Evolutionary conservation across 306 rosid genomes (phyloP).

Genomic region (Rubus idaeus): DNA sequence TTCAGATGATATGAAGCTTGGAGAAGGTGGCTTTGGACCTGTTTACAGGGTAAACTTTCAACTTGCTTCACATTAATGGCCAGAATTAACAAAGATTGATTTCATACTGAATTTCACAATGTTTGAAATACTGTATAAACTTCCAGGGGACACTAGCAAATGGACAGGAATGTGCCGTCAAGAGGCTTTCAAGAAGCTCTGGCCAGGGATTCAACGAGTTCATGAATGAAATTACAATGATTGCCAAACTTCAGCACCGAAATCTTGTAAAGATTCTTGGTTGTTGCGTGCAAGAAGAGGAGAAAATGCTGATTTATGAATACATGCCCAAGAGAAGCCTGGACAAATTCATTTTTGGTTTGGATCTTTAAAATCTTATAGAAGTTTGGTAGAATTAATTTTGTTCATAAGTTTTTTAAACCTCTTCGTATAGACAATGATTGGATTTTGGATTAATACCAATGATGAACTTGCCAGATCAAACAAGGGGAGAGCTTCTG

Average conservation of each 20-base stretch:
- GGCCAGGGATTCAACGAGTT: conserved; percentile 64
- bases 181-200: conserved; percentile 47
- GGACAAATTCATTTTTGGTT: conserved; percentile 67
- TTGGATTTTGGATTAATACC: background rate
- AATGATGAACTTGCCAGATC: conserved; percentile 16
- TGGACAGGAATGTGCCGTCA: conserved; percentile 60
- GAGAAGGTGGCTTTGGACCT: conserved; percentile 67
- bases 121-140: background rate
- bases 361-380: background rate
- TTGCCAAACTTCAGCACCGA: conserved; percentile 69
- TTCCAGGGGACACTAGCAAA: conserved; percentile 50
- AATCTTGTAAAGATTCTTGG: conserved; percentile 68
- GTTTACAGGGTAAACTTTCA: conserved; percentile 44
- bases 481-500: background rate
- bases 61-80: background rate
- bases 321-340: conserved; percentile 62
- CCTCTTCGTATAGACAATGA: background rate
- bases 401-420: too few relatives aligned
- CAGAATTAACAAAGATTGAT: background rate
- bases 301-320: conserved; percentile 57
- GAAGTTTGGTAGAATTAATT: too few relatives aligned
- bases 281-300: conserved; percentile 50
- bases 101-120: background rate
- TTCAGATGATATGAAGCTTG: conserved; percentile 41
- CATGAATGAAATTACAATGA: conserved; percentile 54